phyloP scores from a whole-genome alignment of 73 alveolate genomes.

The Paramecium pentaurelia region DNA sequence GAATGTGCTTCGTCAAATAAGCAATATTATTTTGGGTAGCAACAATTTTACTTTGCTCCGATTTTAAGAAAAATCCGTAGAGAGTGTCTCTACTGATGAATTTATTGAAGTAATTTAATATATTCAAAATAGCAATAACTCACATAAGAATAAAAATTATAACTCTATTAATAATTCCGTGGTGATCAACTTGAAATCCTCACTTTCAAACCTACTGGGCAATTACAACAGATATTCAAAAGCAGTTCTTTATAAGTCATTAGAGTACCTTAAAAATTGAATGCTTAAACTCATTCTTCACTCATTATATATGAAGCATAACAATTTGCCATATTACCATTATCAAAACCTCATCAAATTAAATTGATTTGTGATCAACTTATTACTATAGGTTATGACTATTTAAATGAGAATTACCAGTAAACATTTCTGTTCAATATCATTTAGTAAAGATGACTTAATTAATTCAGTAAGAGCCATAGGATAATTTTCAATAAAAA shows the following conservation, averaged over 20 bases:
- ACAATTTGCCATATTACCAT: not conserved
- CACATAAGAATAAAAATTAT: not conserved
- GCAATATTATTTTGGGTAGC: not conserved
- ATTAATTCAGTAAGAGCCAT: slow-evolving; percentile 17
- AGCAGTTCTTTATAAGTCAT: not conserved
- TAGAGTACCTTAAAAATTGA: not conserved
- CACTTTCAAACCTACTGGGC: not conserved
- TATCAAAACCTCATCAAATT: not conserved
- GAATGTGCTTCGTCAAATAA: not conserved
- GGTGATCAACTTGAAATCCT: not conserved
- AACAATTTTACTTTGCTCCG: not conserved
- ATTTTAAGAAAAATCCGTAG: not conserved
- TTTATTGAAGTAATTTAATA: not conserved
- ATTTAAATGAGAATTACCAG: not conserved
- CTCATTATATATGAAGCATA: not conserved
- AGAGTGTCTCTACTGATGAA: slow-evolving; percentile 11
- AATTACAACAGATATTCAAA: not conserved
- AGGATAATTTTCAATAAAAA: not conserved
- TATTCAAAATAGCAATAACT: not conserved
- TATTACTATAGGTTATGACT: slow-evolving; percentile 19
- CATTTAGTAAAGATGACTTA: not conserved
- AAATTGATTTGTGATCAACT: not conserved
- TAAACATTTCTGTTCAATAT: not conserved
- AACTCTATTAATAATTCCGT: not conserved
- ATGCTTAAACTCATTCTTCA: not conserved